Conservation (phyloP, 441 rosid species). For the Manihot esculenta region DNA sequence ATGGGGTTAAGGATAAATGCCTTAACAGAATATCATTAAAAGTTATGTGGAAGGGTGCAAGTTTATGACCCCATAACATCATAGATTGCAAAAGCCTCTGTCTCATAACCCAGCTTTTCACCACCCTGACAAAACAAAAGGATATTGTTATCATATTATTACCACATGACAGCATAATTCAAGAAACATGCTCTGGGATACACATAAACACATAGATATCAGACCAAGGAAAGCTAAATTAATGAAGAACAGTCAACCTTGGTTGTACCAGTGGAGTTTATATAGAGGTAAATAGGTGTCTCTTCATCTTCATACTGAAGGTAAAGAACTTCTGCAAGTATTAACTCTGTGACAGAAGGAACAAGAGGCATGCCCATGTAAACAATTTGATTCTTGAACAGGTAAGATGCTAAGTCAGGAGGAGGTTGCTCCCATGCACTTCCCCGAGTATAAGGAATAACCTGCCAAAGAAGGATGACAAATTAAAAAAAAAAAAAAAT, state of each 20-base stretch:
- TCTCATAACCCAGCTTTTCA: constrained; percentile 75
- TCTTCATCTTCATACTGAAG: constrained; percentile 73
- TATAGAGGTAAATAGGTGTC: constrained; percentile 84
- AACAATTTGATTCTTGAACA: constrained; percentile 75
- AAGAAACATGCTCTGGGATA: not conserved
- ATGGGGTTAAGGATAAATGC: not conserved
- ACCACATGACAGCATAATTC: not conserved
- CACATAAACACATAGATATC: not conserved
- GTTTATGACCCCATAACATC: constrained; percentile 71
- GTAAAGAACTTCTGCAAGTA: constrained; percentile 80
- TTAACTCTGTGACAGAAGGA: constrained; percentile 82
- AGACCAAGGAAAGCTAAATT: not conserved
- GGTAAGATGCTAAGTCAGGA: constrained; percentile 84
- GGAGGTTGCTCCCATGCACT: constrained; percentile 87
- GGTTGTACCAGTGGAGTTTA: constrained; percentile 89
- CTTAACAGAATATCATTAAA: constrained; percentile 7
- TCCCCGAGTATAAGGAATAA: constrained; percentile 72
- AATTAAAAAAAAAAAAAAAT: not conserved
- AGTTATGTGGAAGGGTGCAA: constrained; percentile 19
- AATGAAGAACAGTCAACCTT: constrained; percentile 43
- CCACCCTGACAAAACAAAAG: constrained; percentile 45
- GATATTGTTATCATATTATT: constrained; percentile 1
- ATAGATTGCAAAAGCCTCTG: constrained; percentile 85
- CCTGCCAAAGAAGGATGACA: constrained; percentile 40
- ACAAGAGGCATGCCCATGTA: constrained; percentile 94